A percentile compares a stretch with the other conserved stretches of the same genome.
phyloP scores from a whole-genome alignment of 768 basidiomycete genomes.

The Solioccasus polychromus region DNA sequence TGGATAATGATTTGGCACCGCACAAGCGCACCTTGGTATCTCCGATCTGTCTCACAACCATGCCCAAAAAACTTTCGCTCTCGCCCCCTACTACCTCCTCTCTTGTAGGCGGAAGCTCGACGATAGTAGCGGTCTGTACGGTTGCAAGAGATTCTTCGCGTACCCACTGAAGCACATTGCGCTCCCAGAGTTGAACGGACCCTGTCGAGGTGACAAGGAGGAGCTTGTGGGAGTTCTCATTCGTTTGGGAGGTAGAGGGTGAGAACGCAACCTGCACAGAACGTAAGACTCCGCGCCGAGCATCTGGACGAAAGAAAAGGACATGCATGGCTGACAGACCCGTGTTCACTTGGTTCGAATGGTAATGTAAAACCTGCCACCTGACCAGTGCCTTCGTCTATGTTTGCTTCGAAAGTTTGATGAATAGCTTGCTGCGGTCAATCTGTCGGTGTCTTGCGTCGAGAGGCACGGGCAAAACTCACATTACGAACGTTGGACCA shows the following conservation, averaged over 20 bases:
- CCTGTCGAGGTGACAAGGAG: conserved; percentile 73
- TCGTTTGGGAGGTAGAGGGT: conserved; percentile 37
- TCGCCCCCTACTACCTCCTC: conserved; percentile 21
- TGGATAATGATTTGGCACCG: background rate
- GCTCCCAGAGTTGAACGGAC: conserved; percentile 71
- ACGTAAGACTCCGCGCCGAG: background rate
- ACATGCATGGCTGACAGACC: conserved; percentile 65
- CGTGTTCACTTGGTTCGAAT: conserved; percentile 65
- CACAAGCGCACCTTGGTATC: conserved; percentile 50
- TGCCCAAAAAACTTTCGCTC: conserved; percentile 46
- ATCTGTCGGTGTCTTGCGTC: background rate
- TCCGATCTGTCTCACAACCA: conserved; percentile 53
- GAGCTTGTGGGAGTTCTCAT: conserved; percentile 37
- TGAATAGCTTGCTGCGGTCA: conserved; percentile 48
- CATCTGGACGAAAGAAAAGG: background rate
- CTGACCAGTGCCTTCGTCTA: conserved; percentile 44
- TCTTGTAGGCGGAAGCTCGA: conserved; percentile 68
- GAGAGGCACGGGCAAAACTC: conserved; percentile 21
- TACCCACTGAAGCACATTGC: conserved; percentile 61
- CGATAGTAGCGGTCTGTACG: conserved; percentile 61
- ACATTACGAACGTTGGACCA: conserved; percentile 63
- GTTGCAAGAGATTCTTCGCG: conserved; percentile 78
- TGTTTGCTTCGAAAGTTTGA: conserved; percentile 49
- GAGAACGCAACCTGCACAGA: conserved; percentile 47
- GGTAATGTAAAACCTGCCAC: conserved; percentile 55